Evolutionary conservation across 2,329 filamentous ascomycete species (phyloP).

Genomic region (Fusarium subtropicale): DNA sequence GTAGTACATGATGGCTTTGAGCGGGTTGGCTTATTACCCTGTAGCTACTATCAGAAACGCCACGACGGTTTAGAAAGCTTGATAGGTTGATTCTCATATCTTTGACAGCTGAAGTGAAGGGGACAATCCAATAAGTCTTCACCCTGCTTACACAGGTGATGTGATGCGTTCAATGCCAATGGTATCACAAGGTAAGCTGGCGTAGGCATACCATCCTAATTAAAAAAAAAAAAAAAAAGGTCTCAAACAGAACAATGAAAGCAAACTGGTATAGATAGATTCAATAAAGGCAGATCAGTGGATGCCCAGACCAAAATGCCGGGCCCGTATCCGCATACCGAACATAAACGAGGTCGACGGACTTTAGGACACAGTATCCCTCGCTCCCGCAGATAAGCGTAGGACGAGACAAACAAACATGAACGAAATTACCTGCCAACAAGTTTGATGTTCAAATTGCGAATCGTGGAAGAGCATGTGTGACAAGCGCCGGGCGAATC

Average conservation of each 20-base stretch:
- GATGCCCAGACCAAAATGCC: slow-evolving; percentile 1
- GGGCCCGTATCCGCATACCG: not conserved
- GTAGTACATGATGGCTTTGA: not conserved
- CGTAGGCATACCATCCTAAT: not conserved
- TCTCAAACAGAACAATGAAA: slow-evolving; percentile 3
- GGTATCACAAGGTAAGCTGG: not conserved
- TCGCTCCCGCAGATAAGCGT: not conserved
- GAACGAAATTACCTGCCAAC: not conserved
- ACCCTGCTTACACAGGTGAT: not conserved
- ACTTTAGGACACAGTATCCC: not conserved
- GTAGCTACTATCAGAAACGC: slow-evolving; percentile 11
- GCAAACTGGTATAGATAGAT: not conserved
- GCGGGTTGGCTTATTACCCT: not conserved
- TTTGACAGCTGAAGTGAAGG: slow-evolving; percentile 24
- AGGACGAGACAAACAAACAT: not conserved
- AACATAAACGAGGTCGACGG: slow-evolving; percentile 3
- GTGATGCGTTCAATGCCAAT: slow-evolving; percentile 2
- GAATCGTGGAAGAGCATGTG: not conserved
- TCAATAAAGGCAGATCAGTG: not conserved
- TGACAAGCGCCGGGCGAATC: slow-evolving; percentile 1
- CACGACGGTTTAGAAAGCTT: not conserved
- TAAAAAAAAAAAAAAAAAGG: not conserved
- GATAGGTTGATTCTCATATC: not conserved
- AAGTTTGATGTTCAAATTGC: not conserved
- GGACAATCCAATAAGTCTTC: not conserved